Percentiles rank a stretch among this genome's conserved stretches.
Evolutionary conservation across 768 basidiomycete species (phyloP).

Genomic region (Suillus variegatus): DNA sequence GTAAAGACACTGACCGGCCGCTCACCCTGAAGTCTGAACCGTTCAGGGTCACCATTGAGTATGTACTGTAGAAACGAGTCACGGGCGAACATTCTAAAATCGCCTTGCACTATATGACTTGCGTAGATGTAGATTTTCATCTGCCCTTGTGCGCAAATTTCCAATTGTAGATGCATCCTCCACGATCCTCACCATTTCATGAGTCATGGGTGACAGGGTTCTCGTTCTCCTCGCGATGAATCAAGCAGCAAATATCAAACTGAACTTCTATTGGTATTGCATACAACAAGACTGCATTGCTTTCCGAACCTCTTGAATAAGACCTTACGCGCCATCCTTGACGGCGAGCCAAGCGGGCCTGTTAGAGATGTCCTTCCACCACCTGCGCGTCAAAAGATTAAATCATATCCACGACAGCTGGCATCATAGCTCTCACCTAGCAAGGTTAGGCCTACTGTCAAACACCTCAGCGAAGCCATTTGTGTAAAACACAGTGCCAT

Average conservation of each 20-base stretch:
- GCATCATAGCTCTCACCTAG: constrained; percentile 33
- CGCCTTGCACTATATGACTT: neutral
- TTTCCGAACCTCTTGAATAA: neutral
- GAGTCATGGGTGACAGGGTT: neutral
- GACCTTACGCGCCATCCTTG: constrained; percentile 33
- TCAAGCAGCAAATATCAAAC: neutral
- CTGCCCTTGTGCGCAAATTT: neutral
- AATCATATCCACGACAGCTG: neutral
- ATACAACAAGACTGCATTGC: neutral
- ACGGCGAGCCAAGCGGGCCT: constrained; percentile 51
- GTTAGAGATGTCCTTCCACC: constrained; percentile 51
- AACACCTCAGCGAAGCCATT: constrained; percentile 33
- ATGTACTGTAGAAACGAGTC: neutral
- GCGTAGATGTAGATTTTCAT: neutral
- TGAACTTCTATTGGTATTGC: neutral
- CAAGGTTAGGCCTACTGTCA: constrained; percentile 42
- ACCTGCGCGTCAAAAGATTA: constrained; percentile 32
- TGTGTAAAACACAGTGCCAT: constrained; percentile 31
- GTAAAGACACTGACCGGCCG: neutral
- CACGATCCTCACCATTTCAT: neutral
- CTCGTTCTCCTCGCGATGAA: neutral
- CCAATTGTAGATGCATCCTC: neutral
- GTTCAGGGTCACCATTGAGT: neutral
- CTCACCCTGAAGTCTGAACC: neutral
- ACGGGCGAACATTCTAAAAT: neutral